phyloP scores from a whole-genome alignment of 768 basidiomycete species.

The Rhizopogon salebrosus region DNA sequence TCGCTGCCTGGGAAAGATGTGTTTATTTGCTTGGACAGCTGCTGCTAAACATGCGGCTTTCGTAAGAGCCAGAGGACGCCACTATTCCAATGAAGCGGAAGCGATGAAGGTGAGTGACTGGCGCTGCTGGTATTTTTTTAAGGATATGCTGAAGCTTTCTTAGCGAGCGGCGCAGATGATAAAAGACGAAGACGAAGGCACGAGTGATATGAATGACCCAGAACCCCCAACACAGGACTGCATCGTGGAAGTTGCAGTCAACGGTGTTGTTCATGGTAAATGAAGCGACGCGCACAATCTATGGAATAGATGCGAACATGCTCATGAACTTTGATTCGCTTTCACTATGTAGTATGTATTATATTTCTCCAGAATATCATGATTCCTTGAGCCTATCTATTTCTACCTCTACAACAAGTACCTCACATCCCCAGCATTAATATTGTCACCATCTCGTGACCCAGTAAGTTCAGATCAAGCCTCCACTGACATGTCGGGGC shows the following conservation, averaged over 20 bases:
- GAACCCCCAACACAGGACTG: slow-evolving; percentile 9
- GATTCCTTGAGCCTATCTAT: neutral
- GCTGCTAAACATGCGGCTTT: slow-evolving; percentile 81
- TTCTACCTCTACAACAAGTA: neutral
- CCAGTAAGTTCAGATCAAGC: neutral
- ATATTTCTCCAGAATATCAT: neutral
- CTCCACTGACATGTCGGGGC: neutral
- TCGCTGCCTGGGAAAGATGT: neutral
- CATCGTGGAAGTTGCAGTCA: slow-evolving; percentile 5
- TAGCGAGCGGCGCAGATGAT: slow-evolving; percentile 64
- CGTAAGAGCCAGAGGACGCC: slow-evolving; percentile 72
- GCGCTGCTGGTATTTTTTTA: neutral
- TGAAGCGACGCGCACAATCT: slow-evolving; percentile 1
- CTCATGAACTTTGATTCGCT: neutral
- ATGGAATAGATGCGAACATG: neutral
- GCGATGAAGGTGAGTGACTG: slow-evolving; percentile 75
- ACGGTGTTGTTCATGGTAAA: slow-evolving; percentile 17
- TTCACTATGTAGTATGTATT: neutral
- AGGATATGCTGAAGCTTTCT: neutral
- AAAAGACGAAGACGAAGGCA: slow-evolving; percentile 38
- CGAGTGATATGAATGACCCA: slow-evolving; percentile 18
- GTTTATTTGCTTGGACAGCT: slow-evolving; percentile 38
- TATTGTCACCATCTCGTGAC: too few relatives aligned
- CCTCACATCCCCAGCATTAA: too few relatives aligned
- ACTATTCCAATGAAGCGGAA: slow-evolving; percentile 88